phyloP scores from a whole-genome alignment of 2,329 filamentous ascomycete species.

The Sarocladium kiliense region DNA sequence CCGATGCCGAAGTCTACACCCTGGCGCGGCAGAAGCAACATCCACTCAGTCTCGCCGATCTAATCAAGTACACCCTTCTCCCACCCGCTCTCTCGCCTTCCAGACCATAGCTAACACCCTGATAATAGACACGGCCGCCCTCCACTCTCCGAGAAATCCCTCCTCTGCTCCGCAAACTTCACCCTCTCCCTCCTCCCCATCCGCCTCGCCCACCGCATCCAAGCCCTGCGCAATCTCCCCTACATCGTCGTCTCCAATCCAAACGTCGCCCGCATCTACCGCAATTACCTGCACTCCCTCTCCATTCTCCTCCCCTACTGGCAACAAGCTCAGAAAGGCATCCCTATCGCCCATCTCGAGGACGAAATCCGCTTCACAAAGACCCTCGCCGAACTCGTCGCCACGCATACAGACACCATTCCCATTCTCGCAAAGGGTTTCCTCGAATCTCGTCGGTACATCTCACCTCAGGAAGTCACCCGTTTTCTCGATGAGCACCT shows the following conservation, averaged over 20 bases:
- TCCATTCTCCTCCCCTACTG: slow-evolving; percentile 82
- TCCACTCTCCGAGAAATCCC: slow-evolving; percentile 71
- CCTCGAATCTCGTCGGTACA: slow-evolving; percentile 87
- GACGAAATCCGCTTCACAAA: slow-evolving; percentile 91
- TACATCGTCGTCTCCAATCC: slow-evolving; percentile 99
- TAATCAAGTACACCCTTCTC: slow-evolving; percentile 65
- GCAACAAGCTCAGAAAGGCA: slow-evolving; percentile 39
- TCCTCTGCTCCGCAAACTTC: slow-evolving; percentile 91
- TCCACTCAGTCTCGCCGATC: slow-evolving; percentile 76
- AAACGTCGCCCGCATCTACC: slow-evolving; percentile 89
- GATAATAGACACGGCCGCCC: slow-evolving; percentile 64
- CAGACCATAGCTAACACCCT: slow-evolving; percentile 11
- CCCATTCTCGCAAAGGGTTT: slow-evolving; percentile 88
- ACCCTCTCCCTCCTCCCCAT: slow-evolving; percentile 88
- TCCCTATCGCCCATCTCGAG: slow-evolving; percentile 55
- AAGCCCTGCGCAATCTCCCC: slow-evolving; percentile 86
- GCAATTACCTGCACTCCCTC: slow-evolving; percentile 91
- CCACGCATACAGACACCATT: slow-evolving; percentile 92
- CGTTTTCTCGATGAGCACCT: slow-evolving; percentile 90
- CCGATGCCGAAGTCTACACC: slow-evolving; percentile 71
- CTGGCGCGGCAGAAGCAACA: slow-evolving; percentile 76
- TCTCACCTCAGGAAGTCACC: slow-evolving; percentile 77
- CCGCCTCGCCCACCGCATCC: slow-evolving; percentile 87
- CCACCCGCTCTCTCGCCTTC: not conserved
- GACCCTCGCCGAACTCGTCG: slow-evolving; percentile 89